phyloP scores from a whole-genome alignment of 1,139 yeast genomes.

The Candida albicans region DNA sequence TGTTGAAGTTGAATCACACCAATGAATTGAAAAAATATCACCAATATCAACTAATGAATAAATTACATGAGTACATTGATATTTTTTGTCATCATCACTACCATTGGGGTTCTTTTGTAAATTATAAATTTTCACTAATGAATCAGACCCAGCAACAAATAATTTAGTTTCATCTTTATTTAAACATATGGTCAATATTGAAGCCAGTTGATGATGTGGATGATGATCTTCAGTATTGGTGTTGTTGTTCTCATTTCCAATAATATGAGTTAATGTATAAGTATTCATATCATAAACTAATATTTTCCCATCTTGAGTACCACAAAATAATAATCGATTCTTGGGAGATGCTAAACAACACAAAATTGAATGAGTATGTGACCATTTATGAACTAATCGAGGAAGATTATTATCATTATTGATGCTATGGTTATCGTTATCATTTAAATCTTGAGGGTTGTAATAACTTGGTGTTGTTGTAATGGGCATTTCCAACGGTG shows the following conservation, averaged over 20 bases:
- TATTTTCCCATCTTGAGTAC: constrained; percentile 90
- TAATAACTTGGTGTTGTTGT: not conserved
- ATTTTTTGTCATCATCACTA: constrained; percentile 11
- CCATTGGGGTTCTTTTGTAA: constrained; percentile 23
- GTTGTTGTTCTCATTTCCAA: constrained; percentile 23
- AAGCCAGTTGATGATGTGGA: constrained; percentile 58
- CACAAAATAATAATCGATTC: constrained; percentile 69
- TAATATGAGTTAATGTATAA: constrained; percentile 50
- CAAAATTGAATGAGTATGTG: constrained; percentile 69
- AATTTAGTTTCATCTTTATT: constrained; percentile 60
- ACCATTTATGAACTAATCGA: constrained; percentile 69
- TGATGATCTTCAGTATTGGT: too few species aligned
- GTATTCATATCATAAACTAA: constrained; percentile 68
- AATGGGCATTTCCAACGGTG: constrained; percentile 13
- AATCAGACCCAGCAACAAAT: constrained; percentile 89
- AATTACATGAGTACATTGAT: constrained; percentile 57
- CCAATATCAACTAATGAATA: constrained; percentile 89
- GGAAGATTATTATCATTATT: constrained; percentile 16
- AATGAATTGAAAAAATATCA: constrained; percentile 82
- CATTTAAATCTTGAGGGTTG: too few species aligned
- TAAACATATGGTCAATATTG: constrained; percentile 68
- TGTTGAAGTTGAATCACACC: constrained; percentile 60
- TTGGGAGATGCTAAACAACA: constrained; percentile 69
- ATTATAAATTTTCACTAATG: constrained; percentile 84
- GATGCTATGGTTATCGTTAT: constrained; percentile 5